Base-by-base conservation (phyloP, 257 asterid species). In the Penstemon barbatus region DNA sequence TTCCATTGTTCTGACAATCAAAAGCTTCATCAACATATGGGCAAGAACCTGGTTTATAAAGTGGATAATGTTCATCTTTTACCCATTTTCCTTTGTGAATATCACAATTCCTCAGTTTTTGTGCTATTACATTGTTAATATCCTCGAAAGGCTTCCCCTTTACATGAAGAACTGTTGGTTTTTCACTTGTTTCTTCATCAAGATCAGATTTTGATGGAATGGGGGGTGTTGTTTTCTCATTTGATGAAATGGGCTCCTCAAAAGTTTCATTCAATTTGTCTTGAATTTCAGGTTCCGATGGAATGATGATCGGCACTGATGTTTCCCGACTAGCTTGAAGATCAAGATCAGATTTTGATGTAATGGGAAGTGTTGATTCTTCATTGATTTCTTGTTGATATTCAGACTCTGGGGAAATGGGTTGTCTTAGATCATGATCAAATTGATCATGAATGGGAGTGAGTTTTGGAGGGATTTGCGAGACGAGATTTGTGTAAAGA, bases 1-100 rank as follows among this genome's bases (percentile, higher is more conserved):
- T 87, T 37, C 99, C 99, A 55, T 94, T 94, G 52, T 69, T 72
- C 78, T 85, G 96, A 48, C 99, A 94, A 78, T 89, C 91, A 69
- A 81, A 93, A 71, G 80, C 99, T 52, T 87, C 99, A 59, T 94
- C 96, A 6, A 94, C 97, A 53, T 85, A 91, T 3, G 97, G 97
- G 73, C 99, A 93, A 76, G 91, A 75, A 39, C 96, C 92, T 3
- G 91, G 85, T 3, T 37, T 63, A 72, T 90, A 93, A 58, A 88
- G 77, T 12, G 99, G 97, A 68, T 84, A 85, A 1, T 48, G 83
- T 45, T 90, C 96, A 81, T 87, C 99, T 75, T 70, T 88, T 74
- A 85, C 94, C 99, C 99, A 94, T 25, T 9, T 85, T 18, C 97
- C 97, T 57, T 74, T 83, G 64, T 82, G 84, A 55, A 89, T 41